phyloP scores from a whole-genome alignment of 768 basidiomycete species.

The Plicaturopsis crispa region DNA sequence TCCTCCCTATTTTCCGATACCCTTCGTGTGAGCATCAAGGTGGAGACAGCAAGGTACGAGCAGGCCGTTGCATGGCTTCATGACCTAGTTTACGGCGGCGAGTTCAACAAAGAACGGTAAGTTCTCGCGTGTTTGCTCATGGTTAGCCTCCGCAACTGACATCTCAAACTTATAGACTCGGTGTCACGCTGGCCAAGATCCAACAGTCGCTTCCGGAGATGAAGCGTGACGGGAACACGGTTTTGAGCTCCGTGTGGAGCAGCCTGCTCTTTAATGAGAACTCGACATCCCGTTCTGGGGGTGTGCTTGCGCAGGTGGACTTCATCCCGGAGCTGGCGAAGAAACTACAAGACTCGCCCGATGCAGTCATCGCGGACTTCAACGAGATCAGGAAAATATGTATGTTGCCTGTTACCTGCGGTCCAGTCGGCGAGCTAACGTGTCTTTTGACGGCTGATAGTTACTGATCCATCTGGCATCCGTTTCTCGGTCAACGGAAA shows the following conservation, averaged over 20 bases:
- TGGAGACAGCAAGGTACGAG: conserved; percentile 75
- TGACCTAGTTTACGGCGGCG: conserved; percentile 67
- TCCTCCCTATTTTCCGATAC: conserved; percentile 65
- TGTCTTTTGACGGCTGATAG: conserved; percentile 31
- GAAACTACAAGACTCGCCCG: conserved; percentile 66
- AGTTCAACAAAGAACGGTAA: conserved; percentile 77
- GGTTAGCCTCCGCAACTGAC: background rate
- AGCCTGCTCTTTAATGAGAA: conserved; percentile 59
- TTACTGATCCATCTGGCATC: conserved; percentile 74
- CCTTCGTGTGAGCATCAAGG: conserved; percentile 73
- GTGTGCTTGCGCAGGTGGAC: conserved; percentile 68
- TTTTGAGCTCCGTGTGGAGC: conserved; percentile 65
- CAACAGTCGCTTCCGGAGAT: conserved; percentile 85
- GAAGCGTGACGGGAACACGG: conserved; percentile 82
- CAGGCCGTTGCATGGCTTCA: conserved; percentile 79
- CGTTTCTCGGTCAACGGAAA: conserved; percentile 92
- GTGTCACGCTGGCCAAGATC: conserved; percentile 77
- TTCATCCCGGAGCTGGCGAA: conserved; percentile 71
- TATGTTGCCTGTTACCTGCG: conserved; percentile 28
- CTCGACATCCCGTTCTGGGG: conserved; percentile 61
- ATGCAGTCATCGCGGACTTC: conserved; percentile 63
- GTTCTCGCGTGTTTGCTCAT: conserved; percentile 6
- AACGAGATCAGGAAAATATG: conserved; percentile 63
- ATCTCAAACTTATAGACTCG: conserved; percentile 28
- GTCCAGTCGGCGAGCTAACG: no score